Percentiles rank a stretch among this genome's conserved stretches.
These are phyloP conservation scores for Dioscorea zingiberensis DNA, from an alignment of 106 monocot genomes.

Conservation along the genomic window DNA sequence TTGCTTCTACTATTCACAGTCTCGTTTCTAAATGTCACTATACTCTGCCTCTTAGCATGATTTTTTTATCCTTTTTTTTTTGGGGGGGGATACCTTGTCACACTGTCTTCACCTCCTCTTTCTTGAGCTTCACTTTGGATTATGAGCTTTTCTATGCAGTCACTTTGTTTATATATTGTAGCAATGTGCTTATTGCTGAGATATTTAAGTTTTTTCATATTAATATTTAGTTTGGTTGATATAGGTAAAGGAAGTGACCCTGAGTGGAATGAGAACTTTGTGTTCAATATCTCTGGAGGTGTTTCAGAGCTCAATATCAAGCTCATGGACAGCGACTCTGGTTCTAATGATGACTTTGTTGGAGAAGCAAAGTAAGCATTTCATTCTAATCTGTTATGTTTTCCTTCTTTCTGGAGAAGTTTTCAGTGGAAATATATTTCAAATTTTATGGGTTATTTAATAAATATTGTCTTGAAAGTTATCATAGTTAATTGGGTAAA, in stretches of 20 bases:
- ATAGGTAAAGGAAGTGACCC: constrained; percentile 56
- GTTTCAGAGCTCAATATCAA: constrained; percentile 43
- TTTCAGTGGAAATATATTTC: background rate
- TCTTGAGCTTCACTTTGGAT: too few species aligned
- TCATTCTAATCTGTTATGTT: background rate
- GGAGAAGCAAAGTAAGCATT: constrained; percentile 50
- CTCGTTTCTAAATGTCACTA: too few species aligned
- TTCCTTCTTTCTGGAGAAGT: background rate
- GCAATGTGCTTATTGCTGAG: background rate
- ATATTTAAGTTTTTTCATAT: too few species aligned
- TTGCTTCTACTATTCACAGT: too few species aligned
- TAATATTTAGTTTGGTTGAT: background rate
- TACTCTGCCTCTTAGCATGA: too few species aligned
- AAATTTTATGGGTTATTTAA: background rate
- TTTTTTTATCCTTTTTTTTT: too few species aligned
- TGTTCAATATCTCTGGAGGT: constrained; percentile 38
- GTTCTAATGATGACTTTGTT: constrained; percentile 38
- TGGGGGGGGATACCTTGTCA: too few species aligned
- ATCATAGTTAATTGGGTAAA: too few species aligned
- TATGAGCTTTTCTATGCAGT: too few species aligned
- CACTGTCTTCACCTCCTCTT: too few species aligned
- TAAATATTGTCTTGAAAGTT: too few species aligned
- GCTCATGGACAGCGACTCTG: constrained; percentile 53
- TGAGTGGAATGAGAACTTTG: constrained; percentile 57
- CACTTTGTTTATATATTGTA: too few species aligned